Evolutionary conservation across 805 yeast species (phyloP), one percentile per base, ranked within the genome.

Genomic region (Candida vaughaniae): DNA sequence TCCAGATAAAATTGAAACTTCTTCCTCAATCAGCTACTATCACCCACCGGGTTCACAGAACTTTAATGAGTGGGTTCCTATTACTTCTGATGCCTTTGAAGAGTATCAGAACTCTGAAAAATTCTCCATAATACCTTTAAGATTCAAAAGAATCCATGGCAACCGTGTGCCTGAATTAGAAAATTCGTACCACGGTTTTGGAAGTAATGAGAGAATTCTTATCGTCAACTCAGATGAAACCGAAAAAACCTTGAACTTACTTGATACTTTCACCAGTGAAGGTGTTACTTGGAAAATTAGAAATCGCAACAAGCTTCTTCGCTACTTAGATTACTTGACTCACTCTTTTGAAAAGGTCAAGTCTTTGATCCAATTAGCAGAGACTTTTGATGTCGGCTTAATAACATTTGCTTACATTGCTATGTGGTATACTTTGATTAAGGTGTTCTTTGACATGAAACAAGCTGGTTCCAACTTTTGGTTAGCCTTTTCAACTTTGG

Each of bases 391-490:
- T 60, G 80, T 90, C 26, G 78, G 80, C 10, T 71, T 90, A 41
- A 82, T 93, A 34, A 71, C 86, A 2, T 57, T 81, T 34, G 97
- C 96, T 2, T 91, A 91, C 59, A 50, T 78, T 18, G 95, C 95
- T 32, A 89, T 90, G 96, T 71, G 85, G 73, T 81, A 85, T 60
- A 86, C 96, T 8, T 75, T 91, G 48, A 63, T 77, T 42, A 79
- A 80, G 42, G 74, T 91, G 20, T 90, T 85, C 51, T 52, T 77
- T 41, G 89, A 87, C 48, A 82, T 91, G 93, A 71, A 71, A 35
- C 66, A 71, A 35, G 66, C 82, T 19, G 96, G 96, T 19, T 87
- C 97, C 20, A 84, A 78, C 49, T 82, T 87, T 51, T 88, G 95
- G 95, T 72, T 93, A 36, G 91, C 85, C 7, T 74, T 85, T 48